phyloP scores from a whole-genome alignment of 192 early-diverging fungal genomes.

The Coemansia sp. region DNA sequence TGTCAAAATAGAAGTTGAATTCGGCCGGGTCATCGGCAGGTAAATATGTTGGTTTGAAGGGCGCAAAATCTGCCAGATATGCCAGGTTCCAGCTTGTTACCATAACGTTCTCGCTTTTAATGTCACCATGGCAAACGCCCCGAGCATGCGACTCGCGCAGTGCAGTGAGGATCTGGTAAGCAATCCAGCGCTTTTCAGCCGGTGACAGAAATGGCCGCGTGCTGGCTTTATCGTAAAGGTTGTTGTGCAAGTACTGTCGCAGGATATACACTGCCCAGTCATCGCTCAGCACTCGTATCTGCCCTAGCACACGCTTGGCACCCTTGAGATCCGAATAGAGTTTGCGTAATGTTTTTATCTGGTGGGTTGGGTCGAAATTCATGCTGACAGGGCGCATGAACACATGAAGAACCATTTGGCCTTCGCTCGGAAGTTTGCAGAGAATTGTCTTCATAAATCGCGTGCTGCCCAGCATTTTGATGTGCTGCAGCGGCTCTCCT shows the following conservation, averaged over 20 bases:
- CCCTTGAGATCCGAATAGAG: slow-evolving; percentile 56
- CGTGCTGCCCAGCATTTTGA: slow-evolving; percentile 73
- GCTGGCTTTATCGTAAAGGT: slow-evolving; percentile 96
- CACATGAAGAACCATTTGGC: slow-evolving; percentile 86
- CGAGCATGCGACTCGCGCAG: slow-evolving; percentile 72
- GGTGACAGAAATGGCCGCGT: slow-evolving; percentile 88
- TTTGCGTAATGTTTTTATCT: slow-evolving; percentile 29
- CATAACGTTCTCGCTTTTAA: slow-evolving; percentile 93
- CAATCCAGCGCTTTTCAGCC: slow-evolving; percentile 93
- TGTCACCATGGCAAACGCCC: slow-evolving; percentile 89
- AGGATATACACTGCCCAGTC: slow-evolving; percentile 87
- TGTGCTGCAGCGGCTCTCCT: slow-evolving; percentile 49
- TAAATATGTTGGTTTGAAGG: slow-evolving; percentile 88
- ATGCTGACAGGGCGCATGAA: slow-evolving; percentile 82
- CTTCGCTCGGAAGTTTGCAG: slow-evolving; percentile 73
- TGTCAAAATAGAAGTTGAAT: slow-evolving; percentile 97
- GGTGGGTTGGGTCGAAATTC: slow-evolving; percentile 43
- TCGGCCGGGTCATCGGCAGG: slow-evolving; percentile 96
- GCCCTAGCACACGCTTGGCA: slow-evolving; percentile 78
- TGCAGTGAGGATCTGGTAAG: slow-evolving; percentile 82
- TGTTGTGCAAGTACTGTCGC: slow-evolving; percentile 85
- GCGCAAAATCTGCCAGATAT: slow-evolving; percentile 86
- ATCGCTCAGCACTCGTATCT: slow-evolving; percentile 81
- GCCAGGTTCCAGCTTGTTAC: slow-evolving; percentile 97
- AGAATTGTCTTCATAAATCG: slow-evolving; percentile 96